Conservation (phyloP, 1,284 basidiomycete genomes). For the Rhizopogon hawkerae region DNA sequence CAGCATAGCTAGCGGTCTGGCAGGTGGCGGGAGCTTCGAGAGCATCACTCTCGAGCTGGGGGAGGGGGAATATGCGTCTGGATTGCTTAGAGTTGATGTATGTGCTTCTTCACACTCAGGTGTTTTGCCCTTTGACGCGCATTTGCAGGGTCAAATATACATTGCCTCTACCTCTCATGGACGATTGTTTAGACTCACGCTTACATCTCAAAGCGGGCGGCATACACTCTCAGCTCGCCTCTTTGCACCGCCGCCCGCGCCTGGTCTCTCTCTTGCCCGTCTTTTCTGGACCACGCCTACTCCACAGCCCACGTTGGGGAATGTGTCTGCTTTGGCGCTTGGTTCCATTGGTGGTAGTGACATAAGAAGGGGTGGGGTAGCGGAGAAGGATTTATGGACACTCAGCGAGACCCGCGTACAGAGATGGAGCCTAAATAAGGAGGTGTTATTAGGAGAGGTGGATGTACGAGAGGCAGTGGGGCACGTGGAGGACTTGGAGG, state of each 20-base stretch:
- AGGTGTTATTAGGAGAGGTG: conserved; percentile 47
- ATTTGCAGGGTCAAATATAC: conserved; percentile 52
- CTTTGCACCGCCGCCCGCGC: conserved; percentile 48
- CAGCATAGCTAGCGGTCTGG: conserved; percentile 69
- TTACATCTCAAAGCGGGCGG: conserved; percentile 62
- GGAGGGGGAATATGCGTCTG: conserved; percentile 54
- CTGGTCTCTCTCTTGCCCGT: conserved; percentile 46
- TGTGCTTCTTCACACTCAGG: conserved; percentile 21
- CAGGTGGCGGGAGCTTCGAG: conserved; percentile 66
- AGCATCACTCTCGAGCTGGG: conserved; percentile 43
- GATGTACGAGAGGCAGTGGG: conserved; percentile 43
- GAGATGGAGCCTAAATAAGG: conserved; percentile 55
- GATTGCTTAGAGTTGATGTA: conserved; percentile 56
- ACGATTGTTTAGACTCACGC: conserved; percentile 51
- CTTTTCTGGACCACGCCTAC: conserved; percentile 41
- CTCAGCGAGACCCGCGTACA: conserved; percentile 60
- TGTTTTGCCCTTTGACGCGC: not conserved
- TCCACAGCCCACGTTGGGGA: conserved; percentile 36
- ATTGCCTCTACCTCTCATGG: conserved; percentile 61
- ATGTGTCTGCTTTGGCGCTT: conserved; percentile 52
- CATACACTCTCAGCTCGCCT: conserved; percentile 46
- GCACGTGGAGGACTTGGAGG: conserved; percentile 54
- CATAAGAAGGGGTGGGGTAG: conserved; percentile 13
- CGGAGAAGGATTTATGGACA: conserved; percentile 45
- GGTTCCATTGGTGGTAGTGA: conserved; percentile 34